Evolutionary conservation across 2,329 filamentous ascomycete genomes (phyloP).

Genomic region (Periconia sp.): DNA sequence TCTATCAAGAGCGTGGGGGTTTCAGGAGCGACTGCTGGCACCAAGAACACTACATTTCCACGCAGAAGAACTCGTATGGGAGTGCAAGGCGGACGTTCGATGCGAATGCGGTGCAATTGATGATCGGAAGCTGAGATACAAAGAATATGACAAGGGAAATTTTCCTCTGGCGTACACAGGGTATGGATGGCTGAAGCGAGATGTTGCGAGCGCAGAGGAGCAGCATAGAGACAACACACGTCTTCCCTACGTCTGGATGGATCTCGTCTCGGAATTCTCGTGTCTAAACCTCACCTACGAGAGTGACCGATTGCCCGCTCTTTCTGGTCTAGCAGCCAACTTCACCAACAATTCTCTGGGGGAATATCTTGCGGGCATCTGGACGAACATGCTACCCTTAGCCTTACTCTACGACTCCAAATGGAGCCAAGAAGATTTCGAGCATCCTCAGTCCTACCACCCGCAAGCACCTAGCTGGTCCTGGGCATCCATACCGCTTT

Average conservation of each 20-base stretch:
- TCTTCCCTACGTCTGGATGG: not conserved
- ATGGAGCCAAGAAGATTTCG: not conserved
- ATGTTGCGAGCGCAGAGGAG: too few species aligned
- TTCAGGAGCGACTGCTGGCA: conserved; percentile 12
- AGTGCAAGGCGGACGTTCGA: conserved; percentile 2
- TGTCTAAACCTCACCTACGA: conserved; percentile 3
- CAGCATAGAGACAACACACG: too few species aligned
- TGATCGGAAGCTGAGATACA: not conserved
- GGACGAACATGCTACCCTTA: not conserved
- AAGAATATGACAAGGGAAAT: too few species aligned
- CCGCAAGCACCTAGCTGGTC: conserved; percentile 4
- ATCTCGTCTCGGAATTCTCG: not conserved
- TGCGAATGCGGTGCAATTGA: conserved; percentile 12
- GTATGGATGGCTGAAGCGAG: too few species aligned
- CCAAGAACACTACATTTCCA: conserved; percentile 12
- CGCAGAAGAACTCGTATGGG: conserved; percentile 5
- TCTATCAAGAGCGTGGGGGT: conserved; percentile 11
- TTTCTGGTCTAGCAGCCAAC: conserved; percentile 12
- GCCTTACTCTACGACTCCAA: conserved; percentile 1
- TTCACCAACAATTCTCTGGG: not conserved
- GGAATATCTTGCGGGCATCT: conserved; percentile 4
- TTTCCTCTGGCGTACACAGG: too few species aligned
- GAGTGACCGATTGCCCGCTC: conserved; percentile 11
- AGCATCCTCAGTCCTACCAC: not conserved
- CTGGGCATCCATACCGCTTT: conserved; percentile 2